These are phyloP conservation scores for Platanthera guangdongensis DNA, from an alignment of 106 monocot species.

Conservation along the genomic window DNA sequence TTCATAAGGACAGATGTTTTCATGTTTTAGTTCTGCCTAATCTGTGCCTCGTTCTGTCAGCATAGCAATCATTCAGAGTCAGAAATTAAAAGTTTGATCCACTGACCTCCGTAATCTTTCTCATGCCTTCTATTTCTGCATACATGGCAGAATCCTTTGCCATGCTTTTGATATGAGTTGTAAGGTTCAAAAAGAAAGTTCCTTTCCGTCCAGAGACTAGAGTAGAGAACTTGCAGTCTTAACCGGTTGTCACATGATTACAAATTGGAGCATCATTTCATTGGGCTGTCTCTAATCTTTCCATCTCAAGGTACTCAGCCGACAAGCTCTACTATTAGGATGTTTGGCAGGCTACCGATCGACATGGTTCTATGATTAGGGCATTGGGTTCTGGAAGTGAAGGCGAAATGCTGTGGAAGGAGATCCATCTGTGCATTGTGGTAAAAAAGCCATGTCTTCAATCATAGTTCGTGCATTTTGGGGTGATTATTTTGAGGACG, in stretches of 20 bases:
- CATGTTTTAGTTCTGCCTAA: not conserved
- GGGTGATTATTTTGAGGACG: not conserved
- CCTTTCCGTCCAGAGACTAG: not conserved
- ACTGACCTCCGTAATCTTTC: not conserved
- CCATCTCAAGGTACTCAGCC: not conserved
- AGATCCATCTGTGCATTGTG: not conserved
- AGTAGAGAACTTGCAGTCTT: not conserved
- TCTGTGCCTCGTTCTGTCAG: not conserved
- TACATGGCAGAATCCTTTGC: not conserved
- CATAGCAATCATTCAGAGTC: not conserved
- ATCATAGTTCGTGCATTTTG: not conserved
- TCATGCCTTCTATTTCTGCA: not conserved
- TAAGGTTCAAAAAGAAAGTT: not conserved
- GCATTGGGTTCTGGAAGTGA: not conserved
- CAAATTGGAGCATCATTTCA: not conserved
- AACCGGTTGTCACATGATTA: not conserved
- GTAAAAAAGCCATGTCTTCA: not conserved
- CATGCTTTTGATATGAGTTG: not conserved
- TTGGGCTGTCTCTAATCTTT: not conserved
- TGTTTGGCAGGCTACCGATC: not conserved
- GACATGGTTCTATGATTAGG: not conserved
- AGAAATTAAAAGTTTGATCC: not conserved
- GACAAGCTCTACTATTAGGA: not conserved
- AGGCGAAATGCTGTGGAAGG: not conserved
- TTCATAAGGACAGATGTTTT: not conserved